Evolutionary conservation across 345 rosid genomes (phyloP).

Genomic region (Salix exigua): DNA sequence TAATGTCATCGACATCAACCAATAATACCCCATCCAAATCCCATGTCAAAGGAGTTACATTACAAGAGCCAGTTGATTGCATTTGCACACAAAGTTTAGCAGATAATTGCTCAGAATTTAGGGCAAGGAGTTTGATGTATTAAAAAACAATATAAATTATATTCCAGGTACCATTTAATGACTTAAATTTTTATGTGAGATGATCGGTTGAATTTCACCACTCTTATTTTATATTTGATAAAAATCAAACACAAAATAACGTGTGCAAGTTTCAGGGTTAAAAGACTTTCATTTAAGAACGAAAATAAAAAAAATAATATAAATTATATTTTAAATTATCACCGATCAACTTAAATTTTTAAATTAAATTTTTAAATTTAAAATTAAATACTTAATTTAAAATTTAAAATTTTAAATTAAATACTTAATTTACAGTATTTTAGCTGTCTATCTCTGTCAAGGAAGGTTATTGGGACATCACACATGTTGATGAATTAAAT

Average conservation of each 20-base stretch:
- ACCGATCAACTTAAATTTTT: no score
- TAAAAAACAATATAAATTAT: no score
- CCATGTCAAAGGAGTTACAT: not conserved
- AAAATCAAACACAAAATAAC: no score
- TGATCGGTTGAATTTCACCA: no score
- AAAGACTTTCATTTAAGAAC: no score
- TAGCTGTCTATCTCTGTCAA: slow-evolving; percentile 10
- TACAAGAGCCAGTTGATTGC: not conserved
- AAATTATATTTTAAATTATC: no score
- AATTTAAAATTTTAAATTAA: no score
- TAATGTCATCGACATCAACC: not conserved
- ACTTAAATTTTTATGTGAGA: rapidly evolving
- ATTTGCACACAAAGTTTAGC: not conserved
- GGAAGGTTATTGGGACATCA: not conserved
- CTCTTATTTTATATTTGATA: no score
- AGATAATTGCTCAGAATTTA: not conserved
- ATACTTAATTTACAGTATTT: not conserved
- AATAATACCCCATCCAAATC: not conserved
- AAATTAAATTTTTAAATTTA: no score
- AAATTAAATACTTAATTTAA: no score
- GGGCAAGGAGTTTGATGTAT: not conserved
- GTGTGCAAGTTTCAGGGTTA: rapidly evolving
- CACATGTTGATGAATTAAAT: not conserved
- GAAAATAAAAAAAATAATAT: no score
- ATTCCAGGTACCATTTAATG: rapidly evolving